phyloP scores from a whole-genome alignment of 1,139 yeast genomes.

The Blastobotrys persicus region DNA sequence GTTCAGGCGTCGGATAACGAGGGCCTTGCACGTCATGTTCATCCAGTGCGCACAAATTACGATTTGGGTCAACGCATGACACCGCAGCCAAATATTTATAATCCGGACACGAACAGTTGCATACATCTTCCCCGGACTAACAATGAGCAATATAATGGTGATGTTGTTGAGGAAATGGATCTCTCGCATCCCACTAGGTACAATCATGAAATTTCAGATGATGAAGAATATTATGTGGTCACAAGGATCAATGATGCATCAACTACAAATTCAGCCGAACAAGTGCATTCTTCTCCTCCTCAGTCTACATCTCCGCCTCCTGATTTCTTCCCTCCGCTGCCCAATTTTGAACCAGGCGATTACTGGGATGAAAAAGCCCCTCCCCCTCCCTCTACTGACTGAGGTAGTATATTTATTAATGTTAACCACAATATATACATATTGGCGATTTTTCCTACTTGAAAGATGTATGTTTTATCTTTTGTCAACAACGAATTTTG shows the following conservation, averaged over 20 bases:
- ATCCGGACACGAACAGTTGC: background rate
- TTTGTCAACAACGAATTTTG: too few species aligned
- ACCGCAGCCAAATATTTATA: background rate
- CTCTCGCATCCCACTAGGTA: background rate
- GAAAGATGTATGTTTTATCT: too few species aligned
- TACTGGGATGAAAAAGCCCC: constrained; percentile 35
- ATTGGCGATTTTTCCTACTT: too few species aligned
- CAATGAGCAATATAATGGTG: background rate
- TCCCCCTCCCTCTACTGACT: constrained; percentile 10
- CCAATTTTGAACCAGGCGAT: constrained; percentile 35
- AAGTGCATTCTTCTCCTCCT: background rate
- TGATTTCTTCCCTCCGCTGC: constrained; percentile 25
- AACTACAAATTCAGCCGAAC: background rate
- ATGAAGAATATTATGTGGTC: constrained; percentile 14
- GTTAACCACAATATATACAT: too few species aligned
- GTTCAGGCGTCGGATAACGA: background rate
- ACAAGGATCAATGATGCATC: background rate
- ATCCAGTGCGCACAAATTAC: constrained; percentile 8
- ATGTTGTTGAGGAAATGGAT: background rate
- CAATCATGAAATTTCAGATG: constrained; percentile 11
- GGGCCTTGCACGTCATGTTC: constrained; percentile 8
- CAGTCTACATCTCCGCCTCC: constrained; percentile 21
- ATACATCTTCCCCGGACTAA: constrained; percentile 8
- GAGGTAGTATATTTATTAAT: too few species aligned
- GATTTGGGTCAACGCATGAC: too few species aligned